Percentiles rank a stretch among this genome's conserved stretches.
Conservation (phyloP, 306 rosid species). For the Corylus americana region DNA sequence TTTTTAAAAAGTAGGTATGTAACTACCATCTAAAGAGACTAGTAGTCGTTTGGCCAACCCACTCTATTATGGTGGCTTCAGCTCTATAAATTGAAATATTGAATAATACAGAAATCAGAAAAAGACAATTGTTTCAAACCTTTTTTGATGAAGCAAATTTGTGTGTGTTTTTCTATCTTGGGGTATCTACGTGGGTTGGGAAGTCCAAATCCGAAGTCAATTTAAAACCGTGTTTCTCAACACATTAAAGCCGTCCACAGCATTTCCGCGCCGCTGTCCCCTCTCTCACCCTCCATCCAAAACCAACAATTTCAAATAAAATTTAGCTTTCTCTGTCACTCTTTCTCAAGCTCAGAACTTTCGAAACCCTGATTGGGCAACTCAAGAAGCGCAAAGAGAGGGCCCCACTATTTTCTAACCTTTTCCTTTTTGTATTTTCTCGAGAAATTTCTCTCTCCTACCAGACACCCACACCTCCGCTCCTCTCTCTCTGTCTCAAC, state of each 20-base stretch:
- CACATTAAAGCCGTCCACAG: neutral
- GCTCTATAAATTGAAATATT: too few relatives aligned
- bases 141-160: too few relatives aligned
- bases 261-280: neutral
- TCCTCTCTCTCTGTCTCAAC: constrained; percentile 22
- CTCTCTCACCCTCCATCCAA: neutral
- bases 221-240: neutral
- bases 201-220: too few relatives aligned
- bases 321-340: neutral
- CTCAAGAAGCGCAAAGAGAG: neutral
- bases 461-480: constrained; percentile 8
- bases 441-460: constrained; percentile 41
- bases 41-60: too few relatives aligned
- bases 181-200: too few relatives aligned
- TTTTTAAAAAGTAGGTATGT: too few relatives aligned
- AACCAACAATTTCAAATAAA: neutral
- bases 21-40: too few relatives aligned
- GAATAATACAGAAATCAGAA: too few relatives aligned
- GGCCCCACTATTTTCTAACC: constrained; percentile 23
- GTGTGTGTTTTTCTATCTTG: too few relatives aligned
- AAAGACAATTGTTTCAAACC: too few relatives aligned
- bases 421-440: constrained; percentile 36
- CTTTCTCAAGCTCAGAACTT: neutral
- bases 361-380: neutral
- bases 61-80: too few relatives aligned